These are phyloP conservation scores for Choiromyces venosus DNA, from an alignment of 495 filamentous ascomycete species.

Conservation along the genomic window DNA sequence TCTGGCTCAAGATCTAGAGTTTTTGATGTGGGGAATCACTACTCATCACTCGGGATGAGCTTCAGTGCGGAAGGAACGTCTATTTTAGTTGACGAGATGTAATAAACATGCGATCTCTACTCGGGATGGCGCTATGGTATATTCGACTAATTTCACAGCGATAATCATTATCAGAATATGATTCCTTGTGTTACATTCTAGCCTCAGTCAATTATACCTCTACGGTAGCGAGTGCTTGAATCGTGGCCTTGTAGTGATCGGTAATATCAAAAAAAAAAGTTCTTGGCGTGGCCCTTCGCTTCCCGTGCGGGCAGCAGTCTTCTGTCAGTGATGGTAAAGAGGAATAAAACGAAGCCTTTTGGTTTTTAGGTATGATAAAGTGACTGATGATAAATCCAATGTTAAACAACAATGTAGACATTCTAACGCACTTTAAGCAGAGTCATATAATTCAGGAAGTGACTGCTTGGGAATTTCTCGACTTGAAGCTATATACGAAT, in stretches of 20 bases:
- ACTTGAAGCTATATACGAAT: not conserved
- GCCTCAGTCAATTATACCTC: not conserved
- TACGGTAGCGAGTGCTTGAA: not conserved
- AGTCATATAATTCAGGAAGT: not conserved
- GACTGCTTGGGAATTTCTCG: not conserved
- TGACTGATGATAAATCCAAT: not conserved
- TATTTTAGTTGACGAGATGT: not conserved
- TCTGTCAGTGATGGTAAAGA: not conserved
- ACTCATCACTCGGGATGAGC: not conserved
- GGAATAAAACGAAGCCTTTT: not conserved
- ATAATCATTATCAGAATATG: not conserved
- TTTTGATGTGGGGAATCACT: not conserved
- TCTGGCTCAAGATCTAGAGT: not conserved
- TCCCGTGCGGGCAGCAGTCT: not conserved
- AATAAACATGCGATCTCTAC: not conserved
- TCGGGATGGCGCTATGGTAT: not conserved
- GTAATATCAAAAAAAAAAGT: not conserved
- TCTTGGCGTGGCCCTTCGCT: not conserved
- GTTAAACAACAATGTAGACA: not conserved
- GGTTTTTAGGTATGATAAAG: not conserved
- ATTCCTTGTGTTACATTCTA: not conserved
- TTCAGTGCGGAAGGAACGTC: not conserved
- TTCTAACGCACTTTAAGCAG: not conserved
- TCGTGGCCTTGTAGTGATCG: not conserved
- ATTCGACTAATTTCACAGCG: not conserved